Percentiles rank a stretch among this genome's conserved stretches.
phyloP scores from a whole-genome alignment of 345 rosid species.

The Mangifera indica region DNA sequence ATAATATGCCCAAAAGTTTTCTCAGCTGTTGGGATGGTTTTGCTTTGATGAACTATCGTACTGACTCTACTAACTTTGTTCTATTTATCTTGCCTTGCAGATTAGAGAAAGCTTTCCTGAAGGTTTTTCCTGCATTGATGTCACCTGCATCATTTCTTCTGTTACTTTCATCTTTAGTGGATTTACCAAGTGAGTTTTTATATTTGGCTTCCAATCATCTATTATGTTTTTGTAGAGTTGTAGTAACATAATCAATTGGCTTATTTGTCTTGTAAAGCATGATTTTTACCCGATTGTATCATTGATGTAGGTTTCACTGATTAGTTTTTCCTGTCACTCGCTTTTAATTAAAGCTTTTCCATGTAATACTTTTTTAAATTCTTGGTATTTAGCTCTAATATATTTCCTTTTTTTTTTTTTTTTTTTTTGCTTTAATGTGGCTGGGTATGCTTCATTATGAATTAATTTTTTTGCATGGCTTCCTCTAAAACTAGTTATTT shows the following conservation, averaged over 20 bases:
- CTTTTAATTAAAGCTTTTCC: neutral
- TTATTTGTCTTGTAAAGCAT: slow-evolving; percentile 6
- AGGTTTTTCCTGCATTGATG: slow-evolving; percentile 71
- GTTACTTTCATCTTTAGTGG: slow-evolving; percentile 76
- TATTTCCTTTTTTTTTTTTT: neutral
- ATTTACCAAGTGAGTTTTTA: slow-evolving; percentile 74
- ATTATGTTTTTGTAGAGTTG: neutral
- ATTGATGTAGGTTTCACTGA: neutral
- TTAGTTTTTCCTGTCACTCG: neutral
- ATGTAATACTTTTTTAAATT: neutral
- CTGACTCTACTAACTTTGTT: slow-evolving; percentile 12
- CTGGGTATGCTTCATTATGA: neutral
- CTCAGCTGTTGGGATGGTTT: neutral
- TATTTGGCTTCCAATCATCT: slow-evolving; percentile 2
- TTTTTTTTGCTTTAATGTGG: neutral
- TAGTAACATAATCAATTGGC: neutral
- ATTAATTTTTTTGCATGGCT: neutral
- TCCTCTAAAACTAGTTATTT: neutral
- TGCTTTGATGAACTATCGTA: neutral
- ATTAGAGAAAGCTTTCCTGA: slow-evolving; percentile 68
- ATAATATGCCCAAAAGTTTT: neutral
- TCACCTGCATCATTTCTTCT: slow-evolving; percentile 92
- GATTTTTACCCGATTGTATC: neutral
- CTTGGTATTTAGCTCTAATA: neutral
- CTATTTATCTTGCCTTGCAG: slow-evolving; percentile 41